These are phyloP conservation scores for Austroboletus rostrupii DNA, from an alignment of 1,284 basidiomycete species.

Conservation along the genomic window DNA sequence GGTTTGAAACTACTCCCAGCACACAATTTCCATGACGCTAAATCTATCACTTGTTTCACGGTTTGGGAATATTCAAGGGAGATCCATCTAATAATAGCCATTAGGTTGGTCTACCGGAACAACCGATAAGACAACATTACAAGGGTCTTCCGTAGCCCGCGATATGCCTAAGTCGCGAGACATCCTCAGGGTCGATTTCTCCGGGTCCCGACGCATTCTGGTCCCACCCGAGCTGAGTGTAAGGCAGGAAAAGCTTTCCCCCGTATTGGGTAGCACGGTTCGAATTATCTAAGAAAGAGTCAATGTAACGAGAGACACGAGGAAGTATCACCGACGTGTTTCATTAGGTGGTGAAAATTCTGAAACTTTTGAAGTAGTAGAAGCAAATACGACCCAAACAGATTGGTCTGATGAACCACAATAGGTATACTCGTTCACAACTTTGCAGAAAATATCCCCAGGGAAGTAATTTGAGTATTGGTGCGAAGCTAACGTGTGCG, in stretches of 20 bases:
- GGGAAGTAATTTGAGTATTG: not conserved
- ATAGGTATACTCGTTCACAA: conserved; percentile 1
- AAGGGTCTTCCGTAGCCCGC: conserved; percentile 1
- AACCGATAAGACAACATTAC: not conserved
- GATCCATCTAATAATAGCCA: not conserved
- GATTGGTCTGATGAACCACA: not conserved
- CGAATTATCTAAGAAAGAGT: conserved; percentile 3
- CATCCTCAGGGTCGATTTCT: not conserved
- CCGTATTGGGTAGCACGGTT: too few relatives aligned
- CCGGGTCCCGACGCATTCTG: too few relatives aligned
- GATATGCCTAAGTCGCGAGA: not conserved
- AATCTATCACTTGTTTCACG: not conserved
- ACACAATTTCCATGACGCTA: conserved; percentile 1
- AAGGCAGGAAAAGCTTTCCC: too few relatives aligned
- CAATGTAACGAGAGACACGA: not conserved
- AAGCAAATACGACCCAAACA: conserved; percentile 15
- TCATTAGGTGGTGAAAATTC: conserved; percentile 8
- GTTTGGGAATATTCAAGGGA: not conserved
- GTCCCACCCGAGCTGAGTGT: too few relatives aligned
- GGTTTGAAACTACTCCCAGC: not conserved
- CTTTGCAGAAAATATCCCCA: not conserved
- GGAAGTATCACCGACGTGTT: not conserved
- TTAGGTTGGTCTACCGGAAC: not conserved
- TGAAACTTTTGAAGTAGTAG: conserved; percentile 9
- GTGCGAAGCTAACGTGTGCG: too few relatives aligned